Evolutionary conservation across 257 asterid species (phyloP).

Genomic region (Salvia splendens): DNA sequence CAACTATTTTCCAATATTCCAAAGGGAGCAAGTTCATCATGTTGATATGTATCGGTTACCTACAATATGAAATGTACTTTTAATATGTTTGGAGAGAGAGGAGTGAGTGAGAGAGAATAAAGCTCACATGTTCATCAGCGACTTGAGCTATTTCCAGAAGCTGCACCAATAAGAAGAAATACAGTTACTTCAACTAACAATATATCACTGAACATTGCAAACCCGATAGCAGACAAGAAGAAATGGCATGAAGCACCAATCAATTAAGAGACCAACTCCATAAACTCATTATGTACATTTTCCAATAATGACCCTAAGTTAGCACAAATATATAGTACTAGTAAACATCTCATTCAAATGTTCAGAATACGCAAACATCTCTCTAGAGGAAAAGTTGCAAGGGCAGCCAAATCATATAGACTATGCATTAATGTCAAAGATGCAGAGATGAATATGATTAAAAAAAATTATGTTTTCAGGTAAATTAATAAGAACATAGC

Average conservation of each 20-base stretch:
- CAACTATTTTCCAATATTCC: background rate
- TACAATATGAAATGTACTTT: background rate
- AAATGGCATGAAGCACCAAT: slow-evolving; percentile 10
- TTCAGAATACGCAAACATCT: slow-evolving; percentile 8
- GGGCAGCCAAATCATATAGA: slow-evolving; percentile 20
- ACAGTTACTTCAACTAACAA: slow-evolving; percentile 25
- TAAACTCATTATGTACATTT: background rate
- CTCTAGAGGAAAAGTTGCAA: background rate
- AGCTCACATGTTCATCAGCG: slow-evolving; percentile 85
- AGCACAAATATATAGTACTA: slow-evolving; percentile 6
- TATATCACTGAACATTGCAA: slow-evolving; percentile 10
- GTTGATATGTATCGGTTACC: slow-evolving; percentile 10
- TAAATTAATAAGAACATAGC: background rate
- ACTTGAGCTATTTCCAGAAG: slow-evolving; percentile 99
- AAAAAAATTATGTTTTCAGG: background rate
- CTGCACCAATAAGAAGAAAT: slow-evolving; percentile 53
- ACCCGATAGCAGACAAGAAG: slow-evolving; percentile 2
- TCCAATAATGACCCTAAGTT: background rate
- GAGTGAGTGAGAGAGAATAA: background rate
- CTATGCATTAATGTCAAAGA: slow-evolving; percentile 8
- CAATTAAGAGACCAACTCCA: slow-evolving; percentile 12
- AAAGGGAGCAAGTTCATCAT: slow-evolving; percentile 18
- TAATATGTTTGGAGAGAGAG: slow-evolving; percentile 2
- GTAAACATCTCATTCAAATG: slow-evolving; percentile 12
- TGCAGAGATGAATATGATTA: background rate